These are phyloP conservation scores for Camelina neglecta DNA, from an alignment of 345 rosid species.

Conservation along the genomic window DNA sequence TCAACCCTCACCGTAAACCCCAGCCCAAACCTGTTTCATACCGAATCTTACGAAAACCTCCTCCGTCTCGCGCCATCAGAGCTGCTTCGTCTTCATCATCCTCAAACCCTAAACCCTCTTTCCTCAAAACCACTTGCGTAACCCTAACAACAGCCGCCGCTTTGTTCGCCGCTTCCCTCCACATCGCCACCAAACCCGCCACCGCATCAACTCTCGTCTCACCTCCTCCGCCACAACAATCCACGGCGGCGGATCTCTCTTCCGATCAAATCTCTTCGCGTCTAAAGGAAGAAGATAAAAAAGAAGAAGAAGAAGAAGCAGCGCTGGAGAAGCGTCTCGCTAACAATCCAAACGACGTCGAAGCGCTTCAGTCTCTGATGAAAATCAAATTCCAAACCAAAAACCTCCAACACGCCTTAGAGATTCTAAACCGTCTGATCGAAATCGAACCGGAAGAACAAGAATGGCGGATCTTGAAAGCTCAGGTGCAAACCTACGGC, in stretches of 20 bases:
- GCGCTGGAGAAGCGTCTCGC: slow-evolving; percentile 53
- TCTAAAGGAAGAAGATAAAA: slow-evolving; percentile 45
- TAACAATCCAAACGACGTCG: slow-evolving; percentile 53
- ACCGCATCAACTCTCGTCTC: slow-evolving; percentile 55
- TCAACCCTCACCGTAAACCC: slow-evolving; percentile 42
- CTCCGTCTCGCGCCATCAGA: slow-evolving; percentile 50
- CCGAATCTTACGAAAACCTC: slow-evolving; percentile 33
- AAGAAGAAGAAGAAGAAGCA: slow-evolving; percentile 53
- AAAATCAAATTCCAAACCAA: slow-evolving; percentile 63
- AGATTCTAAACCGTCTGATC: slow-evolving; percentile 67
- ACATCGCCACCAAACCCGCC: slow-evolving; percentile 53
- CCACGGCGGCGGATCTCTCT: slow-evolving; percentile 43
- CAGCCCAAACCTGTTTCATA: slow-evolving; percentile 44
- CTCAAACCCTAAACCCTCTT: slow-evolving; percentile 35
- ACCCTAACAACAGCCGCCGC: slow-evolving; percentile 66
- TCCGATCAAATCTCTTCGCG: slow-evolving; percentile 38
- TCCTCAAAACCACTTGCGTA: slow-evolving; percentile 59
- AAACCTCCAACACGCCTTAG: slow-evolving; percentile 59
- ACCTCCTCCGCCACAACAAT: slow-evolving; percentile 50
- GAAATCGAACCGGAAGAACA: slow-evolving; percentile 69
- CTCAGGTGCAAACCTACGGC: slow-evolving; percentile 59
- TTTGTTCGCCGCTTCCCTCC: slow-evolving; percentile 49
- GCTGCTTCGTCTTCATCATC: slow-evolving; percentile 63
- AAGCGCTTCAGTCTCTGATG: slow-evolving; percentile 67
- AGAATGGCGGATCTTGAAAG: slow-evolving; percentile 76